phyloP scores from a whole-genome alignment of 148 eudicot genomes.

The Polygonum maritimum region DNA sequence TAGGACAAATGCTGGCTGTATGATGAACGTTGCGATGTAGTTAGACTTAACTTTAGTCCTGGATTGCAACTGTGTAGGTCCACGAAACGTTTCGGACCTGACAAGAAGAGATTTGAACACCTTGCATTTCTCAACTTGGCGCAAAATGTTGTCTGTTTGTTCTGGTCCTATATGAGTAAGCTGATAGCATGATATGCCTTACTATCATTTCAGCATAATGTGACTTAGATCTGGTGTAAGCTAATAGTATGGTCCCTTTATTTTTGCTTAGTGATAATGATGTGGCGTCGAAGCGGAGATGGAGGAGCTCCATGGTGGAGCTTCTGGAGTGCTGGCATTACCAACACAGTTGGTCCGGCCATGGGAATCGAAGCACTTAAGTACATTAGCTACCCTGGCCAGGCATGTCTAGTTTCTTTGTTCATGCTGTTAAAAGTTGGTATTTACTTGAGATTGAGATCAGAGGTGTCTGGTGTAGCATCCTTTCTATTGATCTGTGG shows the following conservation, averaged over 20 bases:
- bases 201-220: neutral
- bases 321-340: constrained; percentile 98
- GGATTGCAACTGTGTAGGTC: constrained; percentile 35
- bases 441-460: neutral
- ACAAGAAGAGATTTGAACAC: constrained; percentile 85
- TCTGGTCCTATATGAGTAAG: constrained; percentile 93
- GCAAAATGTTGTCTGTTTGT: constrained; percentile 78
- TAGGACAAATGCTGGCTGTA: neutral
- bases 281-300: constrained; percentile 57
- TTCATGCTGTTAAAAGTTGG: neutral
- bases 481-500: neutral
- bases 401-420: constrained; percentile 26
- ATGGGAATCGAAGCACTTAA: constrained; percentile 97
- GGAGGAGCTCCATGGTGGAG: constrained; percentile 98
- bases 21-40: neutral
- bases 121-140: constrained; percentile 85
- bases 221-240: neutral
- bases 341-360: constrained; percentile 95
- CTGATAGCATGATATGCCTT: constrained; percentile 4
- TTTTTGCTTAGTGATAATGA: constrained; percentile 48
- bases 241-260: neutral
- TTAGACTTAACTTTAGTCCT: neutral
- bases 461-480: neutral
- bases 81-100: constrained; percentile 80
- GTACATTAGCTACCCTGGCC: constrained; percentile 96